Base-by-base conservation (phyloP, 805 yeast genomes). In the Wickerhamomyces alni region DNA sequence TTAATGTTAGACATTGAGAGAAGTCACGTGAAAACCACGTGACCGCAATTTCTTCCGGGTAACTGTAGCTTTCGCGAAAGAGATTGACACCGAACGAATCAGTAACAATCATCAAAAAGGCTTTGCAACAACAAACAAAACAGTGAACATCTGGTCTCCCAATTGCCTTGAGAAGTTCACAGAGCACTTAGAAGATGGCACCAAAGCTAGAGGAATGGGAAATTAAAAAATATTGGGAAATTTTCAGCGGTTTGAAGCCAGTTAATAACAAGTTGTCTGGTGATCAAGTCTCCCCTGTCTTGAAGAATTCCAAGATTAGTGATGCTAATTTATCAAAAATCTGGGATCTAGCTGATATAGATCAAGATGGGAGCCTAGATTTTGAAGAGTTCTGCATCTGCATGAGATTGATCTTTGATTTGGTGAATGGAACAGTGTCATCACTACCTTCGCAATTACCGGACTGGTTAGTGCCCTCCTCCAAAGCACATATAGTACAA, bases 341-440 rank as follows among this genome's bases (percentile, higher is more conserved):
- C 33, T 93, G 99, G 99, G 87, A 86, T 52, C 64, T 93, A 36
- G 81, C 91, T 2, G 99, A 93, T 59, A 86, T 91, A 40, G 99
- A 93, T 62, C 77, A 79, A 33, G 99, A 93, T 61, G 96, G 96
- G 10, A 69, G 71, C 49, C 70, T 93, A 52, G 99, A 93, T 62
- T 93, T 93, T 60, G 99, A 93, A 63, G 99, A 93, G 65, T 93
- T 93, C 62, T 93, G 97, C 57, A 87, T 93, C 47, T 91, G 97
- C 38, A 93, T 93, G 99, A 74, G 98, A 50, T 72, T 93, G 40
- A 86, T 91, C 33, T 93, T 88, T 58, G 99, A 93, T 58, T 61
- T 83, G 58, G 91, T 93, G 39, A 89, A 93, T 61, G 87, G 89
- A 15, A 74, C 72, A 28, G 59, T 66, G 36, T 66, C 70, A 15